A percentile compares a stretch with the other conserved stretches of the same genome.
phyloP scores from a whole-genome alignment of 208 protist genomes.

The Phytomonas francai region DNA sequence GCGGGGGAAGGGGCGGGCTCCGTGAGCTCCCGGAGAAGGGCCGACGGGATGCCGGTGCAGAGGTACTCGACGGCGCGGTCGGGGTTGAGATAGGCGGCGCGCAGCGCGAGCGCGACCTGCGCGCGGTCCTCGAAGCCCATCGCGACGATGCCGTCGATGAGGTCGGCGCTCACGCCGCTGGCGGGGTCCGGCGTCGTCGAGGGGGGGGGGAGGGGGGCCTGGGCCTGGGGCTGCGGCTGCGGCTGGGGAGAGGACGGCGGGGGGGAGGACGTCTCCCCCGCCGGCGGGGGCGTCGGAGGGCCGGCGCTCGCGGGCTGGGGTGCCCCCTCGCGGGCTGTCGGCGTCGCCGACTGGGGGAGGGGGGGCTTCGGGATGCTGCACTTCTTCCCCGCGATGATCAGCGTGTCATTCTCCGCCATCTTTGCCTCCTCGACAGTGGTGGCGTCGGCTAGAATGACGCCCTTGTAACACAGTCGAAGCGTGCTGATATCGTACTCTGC shows the following conservation, averaged over 20 bases:
- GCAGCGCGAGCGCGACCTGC: constrained; percentile 64
- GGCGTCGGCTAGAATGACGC: constrained; percentile 42
- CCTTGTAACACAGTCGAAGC: constrained; percentile 71
- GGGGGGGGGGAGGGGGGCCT: constrained; percentile 5
- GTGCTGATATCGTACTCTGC: constrained; percentile 59
- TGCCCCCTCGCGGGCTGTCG: constrained; percentile 9
- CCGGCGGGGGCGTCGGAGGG: background rate
- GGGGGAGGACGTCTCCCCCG: constrained; percentile 3
- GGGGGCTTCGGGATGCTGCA: constrained; percentile 40
- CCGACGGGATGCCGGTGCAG: constrained; percentile 62
- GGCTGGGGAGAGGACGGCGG: constrained; percentile 7
- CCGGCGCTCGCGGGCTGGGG: background rate
- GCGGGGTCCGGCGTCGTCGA: background rate
- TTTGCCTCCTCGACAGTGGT: constrained; percentile 44
- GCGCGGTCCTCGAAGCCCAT: constrained; percentile 85
- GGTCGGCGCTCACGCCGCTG: constrained; percentile 11
- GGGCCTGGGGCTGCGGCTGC: constrained; percentile 4
- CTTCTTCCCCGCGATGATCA: constrained; percentile 77
- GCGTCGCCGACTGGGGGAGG: constrained; percentile 5
- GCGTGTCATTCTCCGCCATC: constrained; percentile 37
- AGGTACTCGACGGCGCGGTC: constrained; percentile 87
- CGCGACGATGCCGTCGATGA: constrained; percentile 71
- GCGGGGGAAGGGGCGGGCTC: background rate
- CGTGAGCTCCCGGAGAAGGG: constrained; percentile 29
- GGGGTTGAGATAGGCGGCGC: constrained; percentile 80